Percentiles rank a stretch among this genome's conserved stretches.
Evolutionary conservation across 169 alveolate genomes (phyloP).

Genomic region (Eimeria acervulina): DNA sequence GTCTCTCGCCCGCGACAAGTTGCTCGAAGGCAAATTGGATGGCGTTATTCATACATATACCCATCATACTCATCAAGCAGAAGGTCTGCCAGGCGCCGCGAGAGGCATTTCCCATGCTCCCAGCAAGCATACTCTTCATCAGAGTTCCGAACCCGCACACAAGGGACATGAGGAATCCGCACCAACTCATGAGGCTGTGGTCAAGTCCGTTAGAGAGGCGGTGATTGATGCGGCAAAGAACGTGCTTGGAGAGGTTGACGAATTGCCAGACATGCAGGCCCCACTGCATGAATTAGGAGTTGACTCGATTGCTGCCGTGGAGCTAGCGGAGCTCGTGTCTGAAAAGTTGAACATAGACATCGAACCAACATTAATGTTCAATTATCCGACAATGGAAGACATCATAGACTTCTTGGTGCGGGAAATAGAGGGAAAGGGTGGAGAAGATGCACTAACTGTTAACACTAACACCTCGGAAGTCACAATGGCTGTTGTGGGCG

Average conservation of each 20-base stretch:
- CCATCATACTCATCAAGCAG: slow-evolving; percentile 56
- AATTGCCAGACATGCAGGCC: slow-evolving; percentile 85
- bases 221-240: slow-evolving; percentile 80
- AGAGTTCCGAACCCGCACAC: neutral
- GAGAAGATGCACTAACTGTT: slow-evolving; percentile 37
- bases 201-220: slow-evolving; percentile 79
- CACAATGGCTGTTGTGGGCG: slow-evolving; percentile 84
- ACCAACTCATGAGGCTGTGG: slow-evolving; percentile 39
- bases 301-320: slow-evolving; percentile 89
- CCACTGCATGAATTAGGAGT: slow-evolving; percentile 90
- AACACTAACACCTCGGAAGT: slow-evolving; percentile 29
- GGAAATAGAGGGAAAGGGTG: slow-evolving; percentile 80
- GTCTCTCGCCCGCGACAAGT: slow-evolving; percentile 84
- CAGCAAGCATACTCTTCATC: slow-evolving; percentile 24
- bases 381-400: slow-evolving; percentile 88
- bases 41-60: slow-evolving; percentile 74
- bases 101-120: neutral
- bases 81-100: slow-evolving; percentile 36
- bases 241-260: slow-evolving; percentile 79
- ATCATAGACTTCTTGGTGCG: slow-evolving; percentile 85
- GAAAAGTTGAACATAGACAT: slow-evolving; percentile 85
- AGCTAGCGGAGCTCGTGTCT: slow-evolving; percentile 87
- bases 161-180: slow-evolving; percentile 49
- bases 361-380: slow-evolving; percentile 88
- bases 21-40: slow-evolving; percentile 83